Percentiles rank a stretch among this genome's conserved stretches.
phyloP scores from a whole-genome alignment of 1,139 yeast species.

The Suhomyces ambrosiae region DNA sequence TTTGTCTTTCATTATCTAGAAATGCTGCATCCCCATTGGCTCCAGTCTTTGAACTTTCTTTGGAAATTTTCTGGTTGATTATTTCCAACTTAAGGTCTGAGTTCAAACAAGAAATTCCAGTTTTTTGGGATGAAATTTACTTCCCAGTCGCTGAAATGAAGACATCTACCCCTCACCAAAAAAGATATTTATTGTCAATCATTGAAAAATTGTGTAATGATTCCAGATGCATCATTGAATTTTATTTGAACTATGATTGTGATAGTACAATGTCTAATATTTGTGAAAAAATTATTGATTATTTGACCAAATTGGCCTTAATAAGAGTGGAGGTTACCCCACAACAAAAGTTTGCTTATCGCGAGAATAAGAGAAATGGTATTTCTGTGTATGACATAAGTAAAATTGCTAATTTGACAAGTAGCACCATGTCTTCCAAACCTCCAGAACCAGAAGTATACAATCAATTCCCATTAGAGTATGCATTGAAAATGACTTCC shows the following conservation, averaged over 20 bases:
- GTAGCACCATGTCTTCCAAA: conserved; percentile 62
- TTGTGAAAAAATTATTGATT: conserved; percentile 79
- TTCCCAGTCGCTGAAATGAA: conserved; percentile 93
- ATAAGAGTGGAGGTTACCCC: conserved; percentile 72
- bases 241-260: conserved; percentile 94
- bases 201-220: conserved; percentile 82
- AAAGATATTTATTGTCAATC: conserved; percentile 77
- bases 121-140: conserved; percentile 88
- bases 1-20: conserved; percentile 80
- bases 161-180: conserved; percentile 89
- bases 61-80: conserved; percentile 92
- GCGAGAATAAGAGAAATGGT: conserved; percentile 60
- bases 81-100: conserved; percentile 81
- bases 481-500: conserved; percentile 80
- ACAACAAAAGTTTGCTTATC: conserved; percentile 65
- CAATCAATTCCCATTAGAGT: conserved; percentile 68
- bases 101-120: conserved; percentile 91
- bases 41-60: conserved; percentile 87
- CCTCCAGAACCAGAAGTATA: conserved; percentile 63
- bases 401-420: conserved; percentile 74
- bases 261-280: conserved; percentile 81
- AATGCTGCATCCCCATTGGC: conserved; percentile 93
- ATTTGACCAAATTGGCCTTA: conserved; percentile 72
- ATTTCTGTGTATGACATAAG: conserved; percentile 75
- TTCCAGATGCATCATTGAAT: conserved; percentile 87